Base-by-base conservation (phyloP, 75 land plant species). In the Isoetes taiwanensis region DNA sequence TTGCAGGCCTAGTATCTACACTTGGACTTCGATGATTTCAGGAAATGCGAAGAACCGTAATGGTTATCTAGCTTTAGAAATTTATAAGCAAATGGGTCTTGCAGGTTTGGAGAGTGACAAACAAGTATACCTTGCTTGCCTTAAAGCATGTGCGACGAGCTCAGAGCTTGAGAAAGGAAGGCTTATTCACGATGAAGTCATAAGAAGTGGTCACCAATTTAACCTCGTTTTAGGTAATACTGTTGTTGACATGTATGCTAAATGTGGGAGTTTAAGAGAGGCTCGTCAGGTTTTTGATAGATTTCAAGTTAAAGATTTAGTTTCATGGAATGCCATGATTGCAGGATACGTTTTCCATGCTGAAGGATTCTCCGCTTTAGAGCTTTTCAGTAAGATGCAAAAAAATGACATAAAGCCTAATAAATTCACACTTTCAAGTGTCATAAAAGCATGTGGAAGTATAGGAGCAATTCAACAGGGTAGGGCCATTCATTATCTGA, bases 11-110 rank as follows among this genome's bases (percentile, higher is more conserved):
- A n/a, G n/a, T n/a, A n/a, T n/a, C n/a, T n/a, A n/a, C n/a, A n/a
- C n/a, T n/a, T 82, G 85, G 85, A 82, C 75, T 64, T 80, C 80
- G 2, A 55, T 82, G 46, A 72, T 82, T 21, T 33, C 70, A 34
- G 85, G 78, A 0, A 75, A 75, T 72, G 76, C 71, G 19, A 72
- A 78, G 48, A 64, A 62, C 25, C 57, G 70, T 40, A 61, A 59
- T 10, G 38, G 66, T 14, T 69, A 71, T 57, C 77, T 74, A 29
- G 85, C 78, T 17, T 56, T 82, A 28, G 50, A 56, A 10, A 33
- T 82, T 37, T 82, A 78, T 62, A 65, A 72, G 27, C 74, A 72
- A 35, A 78, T 82, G 85, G 74, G 70, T 52, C 43, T 42, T 19
- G 24, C 48, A 3, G 28, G 53, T 30, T 40, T 78, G n/a, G 58